These are phyloP conservation scores for Pharnaceum exiguum DNA, from an alignment of 148 eudicot genomes.

Conservation along the genomic window DNA sequence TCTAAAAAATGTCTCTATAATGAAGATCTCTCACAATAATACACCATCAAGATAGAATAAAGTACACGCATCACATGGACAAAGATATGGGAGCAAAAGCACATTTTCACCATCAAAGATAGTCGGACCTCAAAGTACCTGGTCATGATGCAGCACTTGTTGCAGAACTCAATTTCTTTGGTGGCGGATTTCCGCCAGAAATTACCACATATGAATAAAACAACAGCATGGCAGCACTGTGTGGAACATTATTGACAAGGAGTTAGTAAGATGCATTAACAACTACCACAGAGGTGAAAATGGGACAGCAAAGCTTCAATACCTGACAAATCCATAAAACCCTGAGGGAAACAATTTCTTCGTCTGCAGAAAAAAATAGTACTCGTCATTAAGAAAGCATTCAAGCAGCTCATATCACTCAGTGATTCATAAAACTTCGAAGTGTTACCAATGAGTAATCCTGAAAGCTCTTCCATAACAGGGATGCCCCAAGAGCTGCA, in stretches of 20 bases:
- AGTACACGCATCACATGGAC: neutral
- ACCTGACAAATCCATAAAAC: constrained; percentile 65
- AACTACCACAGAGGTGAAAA: neutral
- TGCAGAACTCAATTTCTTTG: constrained; percentile 65
- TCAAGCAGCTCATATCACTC: neutral
- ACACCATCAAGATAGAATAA: constrained; percentile 1
- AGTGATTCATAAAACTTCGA: neutral
- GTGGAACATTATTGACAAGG: constrained; percentile 9
- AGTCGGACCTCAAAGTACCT: constrained; percentile 11
- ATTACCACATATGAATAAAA: constrained; percentile 82
- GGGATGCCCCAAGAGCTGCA: constrained; percentile 60
- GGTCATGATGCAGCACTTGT: constrained; percentile 37
- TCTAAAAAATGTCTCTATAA: no score
- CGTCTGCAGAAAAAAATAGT: constrained; percentile 43
- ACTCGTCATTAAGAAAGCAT: neutral
- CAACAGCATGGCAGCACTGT: constrained; percentile 81
- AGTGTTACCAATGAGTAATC: constrained; percentile 24
- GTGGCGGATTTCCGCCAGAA: constrained; percentile 94
- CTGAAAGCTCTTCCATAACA: constrained; percentile 56
- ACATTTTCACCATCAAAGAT: neutral
- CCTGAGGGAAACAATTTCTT: constrained; percentile 64
- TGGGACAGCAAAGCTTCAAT: constrained; percentile 3
- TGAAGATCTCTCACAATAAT: neutral
- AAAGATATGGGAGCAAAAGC: neutral
- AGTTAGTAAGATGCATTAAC: neutral